Conservation (phyloP, 108 stramenopile species). For the Nitzschia sp. region DNA sequence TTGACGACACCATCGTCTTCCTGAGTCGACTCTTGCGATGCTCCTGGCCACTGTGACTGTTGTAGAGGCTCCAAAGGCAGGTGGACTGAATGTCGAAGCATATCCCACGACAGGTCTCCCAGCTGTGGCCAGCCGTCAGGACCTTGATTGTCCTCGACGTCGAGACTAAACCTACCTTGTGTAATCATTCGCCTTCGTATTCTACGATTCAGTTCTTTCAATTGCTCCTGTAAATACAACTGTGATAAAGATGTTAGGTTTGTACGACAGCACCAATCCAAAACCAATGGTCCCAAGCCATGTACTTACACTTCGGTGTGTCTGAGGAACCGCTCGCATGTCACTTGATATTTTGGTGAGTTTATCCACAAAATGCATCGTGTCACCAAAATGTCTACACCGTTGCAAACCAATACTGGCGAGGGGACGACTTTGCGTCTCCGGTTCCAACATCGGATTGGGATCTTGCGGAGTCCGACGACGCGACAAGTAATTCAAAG, state of each 20-base stretch:
- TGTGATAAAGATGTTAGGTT: conserved; percentile 4
- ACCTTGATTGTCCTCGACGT: conserved; percentile 69
- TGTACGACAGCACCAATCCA: neutral
- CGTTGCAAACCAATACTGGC: conserved; percentile 67
- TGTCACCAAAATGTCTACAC: conserved; percentile 86
- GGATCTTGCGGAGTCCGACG: neutral
- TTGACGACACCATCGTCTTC: conserved; percentile 55
- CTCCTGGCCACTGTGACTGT: conserved; percentile 59
- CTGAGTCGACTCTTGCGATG: neutral
- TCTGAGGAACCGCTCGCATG: conserved; percentile 50
- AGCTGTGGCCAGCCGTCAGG: conserved; percentile 54
- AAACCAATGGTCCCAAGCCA: neutral
- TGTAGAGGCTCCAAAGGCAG: conserved; percentile 71
- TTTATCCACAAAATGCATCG: conserved; percentile 85
- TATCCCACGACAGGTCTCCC: conserved; percentile 54
- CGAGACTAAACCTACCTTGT: conserved; percentile 72
- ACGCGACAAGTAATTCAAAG: neutral
- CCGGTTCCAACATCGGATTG: neutral
- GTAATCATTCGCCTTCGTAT: conserved; percentile 78
- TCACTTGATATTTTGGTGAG: conserved; percentile 81
- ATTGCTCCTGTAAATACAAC: conserved; percentile 44
- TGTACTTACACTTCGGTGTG: conserved; percentile 45
- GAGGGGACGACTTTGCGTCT: conserved; percentile 38
- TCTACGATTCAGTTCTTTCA: conserved; percentile 74
- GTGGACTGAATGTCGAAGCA: conserved; percentile 79